Conservation (phyloP, 805 yeast genomes). For the Metschnikowia cerradonensis region DNA sequence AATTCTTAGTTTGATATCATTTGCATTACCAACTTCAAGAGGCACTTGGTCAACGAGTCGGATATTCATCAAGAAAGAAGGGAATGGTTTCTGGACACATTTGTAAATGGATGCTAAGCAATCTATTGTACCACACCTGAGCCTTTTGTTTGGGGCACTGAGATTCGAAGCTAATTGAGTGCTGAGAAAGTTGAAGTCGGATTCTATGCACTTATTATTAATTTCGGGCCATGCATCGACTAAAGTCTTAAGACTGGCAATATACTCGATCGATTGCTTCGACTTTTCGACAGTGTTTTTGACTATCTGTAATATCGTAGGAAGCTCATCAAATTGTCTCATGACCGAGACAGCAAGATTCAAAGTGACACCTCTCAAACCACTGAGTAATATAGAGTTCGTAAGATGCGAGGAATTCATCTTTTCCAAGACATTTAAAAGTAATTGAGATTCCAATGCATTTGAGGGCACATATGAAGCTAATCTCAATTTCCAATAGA, state of each 20-base stretch:
- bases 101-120: conserved; percentile 34
- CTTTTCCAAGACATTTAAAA: not conserved
- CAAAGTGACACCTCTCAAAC: not conserved
- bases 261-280: not conserved
- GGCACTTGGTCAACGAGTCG: conserved; percentile 65
- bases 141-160: not conserved
- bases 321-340: not conserved
- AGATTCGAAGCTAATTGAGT: conserved; percentile 2
- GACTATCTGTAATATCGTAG: not conserved
- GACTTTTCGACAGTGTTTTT: not conserved
- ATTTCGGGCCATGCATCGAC: not conserved
- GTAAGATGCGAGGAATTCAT: not conserved
- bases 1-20: conserved; percentile 70
- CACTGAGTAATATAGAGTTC: not conserved
- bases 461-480: not conserved
- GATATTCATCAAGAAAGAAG: conserved; percentile 43
- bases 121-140: conserved; percentile 36
- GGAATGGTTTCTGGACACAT: conserved; percentile 22
- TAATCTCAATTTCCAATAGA: conserved; percentile 3
- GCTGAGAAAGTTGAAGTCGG: not conserved
- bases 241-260: not conserved
- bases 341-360: not conserved
- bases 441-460: not conserved
- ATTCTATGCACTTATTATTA: not conserved
- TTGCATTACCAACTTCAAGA: conserved; percentile 58